Evolutionary conservation across 2,329 filamentous ascomycete species (phyloP).

Genomic region (Fonsecaea pedrosoi): DNA sequence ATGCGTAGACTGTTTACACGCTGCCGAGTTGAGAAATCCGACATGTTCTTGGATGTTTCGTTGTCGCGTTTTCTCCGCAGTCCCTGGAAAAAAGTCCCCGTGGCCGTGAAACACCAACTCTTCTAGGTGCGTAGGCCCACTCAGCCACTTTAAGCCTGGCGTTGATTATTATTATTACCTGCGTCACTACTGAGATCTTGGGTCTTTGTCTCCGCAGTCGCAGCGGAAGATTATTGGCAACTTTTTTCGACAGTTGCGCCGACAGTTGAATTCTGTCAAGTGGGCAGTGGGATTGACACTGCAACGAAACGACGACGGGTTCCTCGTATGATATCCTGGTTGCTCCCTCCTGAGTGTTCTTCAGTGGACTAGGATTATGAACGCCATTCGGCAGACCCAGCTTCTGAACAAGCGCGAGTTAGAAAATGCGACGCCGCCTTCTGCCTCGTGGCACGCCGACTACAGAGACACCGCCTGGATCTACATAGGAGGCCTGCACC

Average conservation of each 20-base stretch:
- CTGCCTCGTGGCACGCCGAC: conserved; percentile 95
- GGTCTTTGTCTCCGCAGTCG: conserved; percentile 18
- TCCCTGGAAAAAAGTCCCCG: neutral
- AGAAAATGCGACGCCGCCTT: conserved; percentile 82
- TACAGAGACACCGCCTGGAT: conserved; percentile 97
- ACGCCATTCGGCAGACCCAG: conserved; percentile 90
- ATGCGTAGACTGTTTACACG: neutral
- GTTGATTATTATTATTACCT: neutral
- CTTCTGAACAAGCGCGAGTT: conserved; percentile 94
- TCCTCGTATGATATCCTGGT: neutral
- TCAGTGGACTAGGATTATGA: conserved; percentile 66
- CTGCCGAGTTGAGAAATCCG: conserved; percentile 3
- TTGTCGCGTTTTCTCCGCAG: conserved; percentile 17
- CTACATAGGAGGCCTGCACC: conserved; percentile 93
- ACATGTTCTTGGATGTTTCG: neutral
- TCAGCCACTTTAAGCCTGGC: conserved; percentile 2
- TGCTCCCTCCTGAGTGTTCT: neutral
- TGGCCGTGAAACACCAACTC: neutral
- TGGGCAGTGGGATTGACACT: neutral
- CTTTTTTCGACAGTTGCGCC: conserved; percentile 1
- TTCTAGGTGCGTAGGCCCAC: neutral
- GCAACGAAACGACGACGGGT: neutral
- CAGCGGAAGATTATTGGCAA: neutral
- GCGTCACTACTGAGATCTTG: neutral
- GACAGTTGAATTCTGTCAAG: neutral